Percentiles rank a stretch among this genome's conserved stretches.
Conservation (phyloP, 768 basidiomycete genomes). For the Tubosaeta brunneosetosa region DNA sequence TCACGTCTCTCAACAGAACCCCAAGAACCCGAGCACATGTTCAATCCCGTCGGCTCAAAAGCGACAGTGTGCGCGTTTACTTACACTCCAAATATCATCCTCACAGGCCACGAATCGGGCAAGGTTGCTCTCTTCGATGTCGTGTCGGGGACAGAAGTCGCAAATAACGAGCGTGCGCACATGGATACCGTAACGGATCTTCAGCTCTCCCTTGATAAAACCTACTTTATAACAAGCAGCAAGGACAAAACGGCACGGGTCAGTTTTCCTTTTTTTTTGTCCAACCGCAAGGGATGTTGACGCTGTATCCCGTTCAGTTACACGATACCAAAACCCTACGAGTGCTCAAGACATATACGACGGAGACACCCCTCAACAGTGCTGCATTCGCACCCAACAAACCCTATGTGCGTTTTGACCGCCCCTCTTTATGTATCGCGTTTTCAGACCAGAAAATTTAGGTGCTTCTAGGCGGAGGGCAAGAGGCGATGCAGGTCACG, state of each 20-base stretch:
- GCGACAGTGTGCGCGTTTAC: conserved; percentile 96
- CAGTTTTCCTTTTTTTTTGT: conserved; percentile 15
- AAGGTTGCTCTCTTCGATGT: conserved; percentile 91
- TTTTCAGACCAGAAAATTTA: conserved; percentile 23
- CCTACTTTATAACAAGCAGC: conserved; percentile 93
- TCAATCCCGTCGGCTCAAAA: conserved; percentile 89
- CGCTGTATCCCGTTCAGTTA: conserved; percentile 37
- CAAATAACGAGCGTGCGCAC: conserved; percentile 85
- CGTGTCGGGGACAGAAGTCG: conserved; percentile 78
- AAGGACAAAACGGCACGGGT: conserved; percentile 97
- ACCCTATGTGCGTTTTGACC: conserved; percentile 63
- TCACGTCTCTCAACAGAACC: conserved; percentile 49
- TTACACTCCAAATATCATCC: conserved; percentile 66
- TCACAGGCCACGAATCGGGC: conserved; percentile 96
- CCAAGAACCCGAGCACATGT: conserved; percentile 67
- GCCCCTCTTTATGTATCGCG: background rate
- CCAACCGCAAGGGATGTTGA: background rate
- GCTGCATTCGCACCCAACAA: conserved; percentile 79
- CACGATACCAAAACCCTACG: conserved; percentile 85
- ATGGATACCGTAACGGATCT: conserved; percentile 85
- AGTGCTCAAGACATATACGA: conserved; percentile 89
- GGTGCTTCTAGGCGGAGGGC: conserved; percentile 93
- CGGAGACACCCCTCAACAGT: conserved; percentile 94
- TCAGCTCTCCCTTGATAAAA: conserved; percentile 83
- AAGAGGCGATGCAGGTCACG: conserved; percentile 96